Percentiles rank a stretch among this genome's conserved stretches.
Conservation (phyloP, 176 grass and related monocot species). For the Ensete glaucum region DNA sequence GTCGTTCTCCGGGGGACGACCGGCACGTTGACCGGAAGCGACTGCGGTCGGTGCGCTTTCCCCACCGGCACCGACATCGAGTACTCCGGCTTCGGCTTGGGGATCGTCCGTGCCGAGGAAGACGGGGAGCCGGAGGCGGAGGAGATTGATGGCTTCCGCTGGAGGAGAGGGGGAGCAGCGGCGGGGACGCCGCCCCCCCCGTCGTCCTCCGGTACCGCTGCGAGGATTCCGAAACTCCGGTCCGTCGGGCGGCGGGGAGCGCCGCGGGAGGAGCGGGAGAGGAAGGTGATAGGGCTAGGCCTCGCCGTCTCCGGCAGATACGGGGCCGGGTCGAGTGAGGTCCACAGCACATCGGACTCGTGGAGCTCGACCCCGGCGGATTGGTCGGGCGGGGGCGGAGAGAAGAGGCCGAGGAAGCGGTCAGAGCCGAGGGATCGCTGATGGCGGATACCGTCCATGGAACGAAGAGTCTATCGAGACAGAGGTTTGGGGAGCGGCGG, state of each 20-base stretch:
- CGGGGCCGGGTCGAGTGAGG: not conserved
- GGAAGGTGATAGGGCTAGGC: not conserved
- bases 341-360: constrained; percentile 16
- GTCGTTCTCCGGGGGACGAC: constrained; percentile 21
- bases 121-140: constrained; percentile 43
- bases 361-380: constrained; percentile 14
- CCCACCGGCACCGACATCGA: not conserved
- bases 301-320: not conserved
- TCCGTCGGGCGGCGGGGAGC: not conserved
- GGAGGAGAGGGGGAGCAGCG: not conserved
- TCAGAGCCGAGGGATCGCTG: constrained; percentile 7
- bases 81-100: constrained; percentile 33
- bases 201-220: constrained; percentile 16
- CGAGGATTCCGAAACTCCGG: constrained; percentile 15
- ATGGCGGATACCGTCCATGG: constrained; percentile 10
- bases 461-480: not conserved
- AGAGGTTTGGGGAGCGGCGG: not conserved
- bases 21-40: constrained; percentile 71
- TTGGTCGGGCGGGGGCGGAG: not conserved
- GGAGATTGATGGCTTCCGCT: constrained; percentile 27
- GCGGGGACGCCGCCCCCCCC: not conserved
- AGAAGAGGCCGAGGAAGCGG: constrained; percentile 18
- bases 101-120: constrained; percentile 50
- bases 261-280: not conserved
- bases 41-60: constrained; percentile 32